Percentiles rank a stretch among this genome's conserved stretches.
Evolutionary conservation across 768 basidiomycete genomes (phyloP).

Genomic region (Dendrothele bispora): DNA sequence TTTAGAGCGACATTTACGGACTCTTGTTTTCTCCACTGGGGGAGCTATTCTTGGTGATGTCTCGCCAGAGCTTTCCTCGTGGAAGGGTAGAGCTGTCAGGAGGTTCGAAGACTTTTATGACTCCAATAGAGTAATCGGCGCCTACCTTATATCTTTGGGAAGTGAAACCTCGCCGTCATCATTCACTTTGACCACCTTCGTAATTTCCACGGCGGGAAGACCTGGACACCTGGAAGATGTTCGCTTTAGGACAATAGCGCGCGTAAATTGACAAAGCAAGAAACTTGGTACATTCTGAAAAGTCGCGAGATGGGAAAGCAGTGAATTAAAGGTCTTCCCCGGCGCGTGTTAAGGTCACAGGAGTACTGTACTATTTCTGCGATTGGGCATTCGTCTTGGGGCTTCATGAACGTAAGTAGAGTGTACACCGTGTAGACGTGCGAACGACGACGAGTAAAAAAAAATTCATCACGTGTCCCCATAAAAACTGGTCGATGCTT

Average conservation of each 20-base stretch:
- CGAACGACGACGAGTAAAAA: background rate
- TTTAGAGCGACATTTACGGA: no score
- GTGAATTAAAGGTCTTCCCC: constrained; percentile 32
- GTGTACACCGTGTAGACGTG: no score
- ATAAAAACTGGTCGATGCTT: background rate
- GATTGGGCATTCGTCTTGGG: constrained; percentile 53
- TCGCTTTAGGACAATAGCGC: background rate
- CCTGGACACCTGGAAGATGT: constrained; percentile 55
- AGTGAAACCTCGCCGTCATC: constrained; percentile 51
- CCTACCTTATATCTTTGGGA: constrained; percentile 42
- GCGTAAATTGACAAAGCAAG: constrained; percentile 9
- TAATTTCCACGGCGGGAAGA: constrained; percentile 69
- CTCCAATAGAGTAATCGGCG: no score
- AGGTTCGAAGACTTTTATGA: no score
- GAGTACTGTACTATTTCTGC: constrained; percentile 73
- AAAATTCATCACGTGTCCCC: background rate
- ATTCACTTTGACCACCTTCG: constrained; percentile 52
- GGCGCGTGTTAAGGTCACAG: constrained; percentile 44
- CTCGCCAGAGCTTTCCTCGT: constrained; percentile 32
- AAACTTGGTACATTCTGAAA: constrained; percentile 59
- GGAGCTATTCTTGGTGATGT: no score
- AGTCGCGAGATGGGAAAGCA: constrained; percentile 79
- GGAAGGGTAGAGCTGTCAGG: constrained; percentile 26
- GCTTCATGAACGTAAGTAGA: no score
- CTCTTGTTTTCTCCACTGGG: no score